Conservation (phyloP, 2,329 filamentous ascomycete genomes). For the Blastomyces silverae region DNA sequence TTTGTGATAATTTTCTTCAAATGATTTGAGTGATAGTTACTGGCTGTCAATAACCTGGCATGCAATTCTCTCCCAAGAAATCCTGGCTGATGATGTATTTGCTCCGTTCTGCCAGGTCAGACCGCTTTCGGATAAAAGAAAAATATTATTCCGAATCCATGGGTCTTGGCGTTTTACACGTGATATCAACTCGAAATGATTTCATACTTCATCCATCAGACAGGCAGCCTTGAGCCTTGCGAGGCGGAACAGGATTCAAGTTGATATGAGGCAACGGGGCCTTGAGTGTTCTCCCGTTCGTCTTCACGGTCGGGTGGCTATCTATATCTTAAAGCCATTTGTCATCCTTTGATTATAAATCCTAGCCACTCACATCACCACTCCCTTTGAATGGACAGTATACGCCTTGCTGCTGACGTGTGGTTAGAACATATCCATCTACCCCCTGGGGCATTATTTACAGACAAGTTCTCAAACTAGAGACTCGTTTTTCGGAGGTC, state of each 20-base stretch:
- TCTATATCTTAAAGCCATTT: not conserved
- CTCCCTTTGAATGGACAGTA: not conserved
- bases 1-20: slow-evolving; percentile 1
- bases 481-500: not conserved
- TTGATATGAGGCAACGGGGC: not conserved
- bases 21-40: not conserved
- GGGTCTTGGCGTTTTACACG: not conserved
- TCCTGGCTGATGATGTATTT: slow-evolving; percentile 10
- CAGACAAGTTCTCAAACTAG: not conserved
- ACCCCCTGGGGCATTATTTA: not conserved
- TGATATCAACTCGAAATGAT: slow-evolving; percentile 6
- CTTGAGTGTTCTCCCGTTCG: not conserved
- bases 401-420: not conserved
- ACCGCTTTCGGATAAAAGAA: slow-evolving; percentile 3
- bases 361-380: not conserved
- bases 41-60: not conserved
- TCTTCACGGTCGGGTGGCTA: not conserved
- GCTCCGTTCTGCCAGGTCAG: not conserved
- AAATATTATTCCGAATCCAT: not conserved
- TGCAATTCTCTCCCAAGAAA: not conserved
- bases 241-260: not conserved
- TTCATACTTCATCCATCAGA: not conserved
- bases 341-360: slow-evolving; percentile 12
- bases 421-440: not conserved
- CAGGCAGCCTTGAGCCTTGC: not conserved